These are phyloP conservation scores for Rhododendron simsii DNA, from an alignment of 148 eudicot genomes.

Conservation along the genomic window DNA sequence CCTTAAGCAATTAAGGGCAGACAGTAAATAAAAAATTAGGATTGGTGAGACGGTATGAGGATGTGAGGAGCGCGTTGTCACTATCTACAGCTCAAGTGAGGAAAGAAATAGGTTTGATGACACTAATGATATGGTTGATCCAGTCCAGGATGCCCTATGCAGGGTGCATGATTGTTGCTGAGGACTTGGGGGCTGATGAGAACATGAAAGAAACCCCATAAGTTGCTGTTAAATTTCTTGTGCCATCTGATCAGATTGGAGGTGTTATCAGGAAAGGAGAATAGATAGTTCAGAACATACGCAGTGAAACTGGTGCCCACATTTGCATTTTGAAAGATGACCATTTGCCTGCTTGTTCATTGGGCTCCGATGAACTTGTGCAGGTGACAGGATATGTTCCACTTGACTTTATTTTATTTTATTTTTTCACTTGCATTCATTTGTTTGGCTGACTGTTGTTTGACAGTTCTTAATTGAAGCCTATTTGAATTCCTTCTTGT, in stretches of 20 bases:
- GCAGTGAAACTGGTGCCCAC: constrained; percentile 90
- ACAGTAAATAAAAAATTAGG: constrained; percentile 77
- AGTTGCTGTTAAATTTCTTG: constrained; percentile 71
- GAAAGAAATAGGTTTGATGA: constrained; percentile 73
- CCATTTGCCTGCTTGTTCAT: constrained; percentile 88
- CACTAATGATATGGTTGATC: constrained; percentile 56
- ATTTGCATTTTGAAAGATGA: constrained; percentile 87
- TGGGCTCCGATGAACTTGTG: constrained; percentile 85
- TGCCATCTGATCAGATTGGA: constrained; percentile 96
- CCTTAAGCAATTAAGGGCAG: constrained; percentile 75
- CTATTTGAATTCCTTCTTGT: neutral
- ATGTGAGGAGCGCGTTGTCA: constrained; percentile 78
- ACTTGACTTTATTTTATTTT: neutral
- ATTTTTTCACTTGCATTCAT: neutral
- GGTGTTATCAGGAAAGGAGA: constrained; percentile 98
- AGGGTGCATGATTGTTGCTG: constrained; percentile 89
- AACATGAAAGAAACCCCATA: constrained; percentile 50
- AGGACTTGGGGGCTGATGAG: constrained; percentile 51
- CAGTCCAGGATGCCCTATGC: constrained; percentile 91
- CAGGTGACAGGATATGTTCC: constrained; percentile 45
- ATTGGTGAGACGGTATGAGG: constrained; percentile 90
- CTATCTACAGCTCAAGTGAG: constrained; percentile 73
- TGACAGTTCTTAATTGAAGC: neutral
- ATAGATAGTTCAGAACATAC: constrained; percentile 75
- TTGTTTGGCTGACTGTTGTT: neutral